phyloP scores from a whole-genome alignment of 2,329 filamentous ascomycete genomes.

The Pseudohalonectria lignicola region DNA sequence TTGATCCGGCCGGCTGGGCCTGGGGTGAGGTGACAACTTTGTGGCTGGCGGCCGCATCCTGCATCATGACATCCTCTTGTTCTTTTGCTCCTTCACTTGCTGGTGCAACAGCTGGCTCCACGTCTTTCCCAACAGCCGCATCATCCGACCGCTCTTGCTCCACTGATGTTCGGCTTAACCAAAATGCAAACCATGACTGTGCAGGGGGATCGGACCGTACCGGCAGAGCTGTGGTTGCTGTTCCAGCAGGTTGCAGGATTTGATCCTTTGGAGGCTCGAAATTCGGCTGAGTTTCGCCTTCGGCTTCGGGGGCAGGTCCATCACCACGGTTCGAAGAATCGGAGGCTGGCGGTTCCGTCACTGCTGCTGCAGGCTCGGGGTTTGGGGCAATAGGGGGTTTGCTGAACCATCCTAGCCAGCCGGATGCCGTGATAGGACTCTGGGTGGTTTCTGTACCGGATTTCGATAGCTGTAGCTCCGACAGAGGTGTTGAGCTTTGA shows the following conservation, averaged over 20 bases:
- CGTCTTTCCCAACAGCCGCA: not conserved
- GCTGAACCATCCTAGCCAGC: conserved; percentile 46
- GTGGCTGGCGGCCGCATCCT: conserved; percentile 25
- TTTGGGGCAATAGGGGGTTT: conserved; percentile 18
- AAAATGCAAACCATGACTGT: conserved; percentile 25
- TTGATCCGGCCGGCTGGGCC: conserved; percentile 47
- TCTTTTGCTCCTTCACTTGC: conserved; percentile 13
- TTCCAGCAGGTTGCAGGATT: no score
- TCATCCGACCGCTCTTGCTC: not conserved
- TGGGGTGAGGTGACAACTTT: conserved; percentile 10
- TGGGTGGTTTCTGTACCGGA: no score
- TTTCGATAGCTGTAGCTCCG: no score
- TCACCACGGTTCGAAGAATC: no score
- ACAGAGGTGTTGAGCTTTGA: no score
- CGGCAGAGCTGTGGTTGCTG: not conserved
- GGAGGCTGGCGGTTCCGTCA: no score
- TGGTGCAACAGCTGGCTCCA: conserved; percentile 2
- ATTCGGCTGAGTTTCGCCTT: no score
- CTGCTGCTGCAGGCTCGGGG: no score
- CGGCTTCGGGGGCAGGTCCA: no score
- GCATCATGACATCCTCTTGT: conserved; percentile 28
- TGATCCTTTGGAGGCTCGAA: no score
- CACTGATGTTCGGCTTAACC: not conserved
- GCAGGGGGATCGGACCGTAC: conserved; percentile 8
- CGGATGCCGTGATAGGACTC: conserved; percentile 23